Evolutionary conservation across 2,329 filamentous ascomycete genomes (phyloP), one percentile per base, ranked within the genome.

Genomic region (Orbilia oligospora): DNA sequence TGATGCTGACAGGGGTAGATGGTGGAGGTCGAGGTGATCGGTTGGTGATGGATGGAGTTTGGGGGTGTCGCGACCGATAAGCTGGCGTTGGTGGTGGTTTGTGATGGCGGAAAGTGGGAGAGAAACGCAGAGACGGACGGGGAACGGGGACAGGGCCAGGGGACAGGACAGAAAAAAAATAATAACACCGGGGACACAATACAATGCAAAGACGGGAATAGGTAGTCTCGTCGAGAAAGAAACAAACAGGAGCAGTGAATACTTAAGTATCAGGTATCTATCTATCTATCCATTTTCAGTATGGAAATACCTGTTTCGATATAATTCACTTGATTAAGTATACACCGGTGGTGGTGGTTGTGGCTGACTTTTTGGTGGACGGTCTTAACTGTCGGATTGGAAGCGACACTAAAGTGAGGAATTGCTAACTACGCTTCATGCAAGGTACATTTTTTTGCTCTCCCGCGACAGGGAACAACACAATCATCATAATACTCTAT

Each of bases 21-120:
- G 56, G 5, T n/a, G 56, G 12, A 24, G 56, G 18, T 61, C 22
- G 56, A 16, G 18, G 48, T 24, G 20, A n/a, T 2, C 6, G 44
- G 16, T 9, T 46, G 56, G 22, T 8, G 56, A 16, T 38, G 53
- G 53, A 58, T 58, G 53, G n/a, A n/a, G 53, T 20, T 58, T 20
- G 10, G n/a, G 4, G 53, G n/a, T 22, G 53, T 61, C 56, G 56
- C 56, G 56, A 61, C 56, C 36, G 56, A 44, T 44, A 61, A 44
- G 56, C 56, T 16, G 56, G 44, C 8, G 44, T 46, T 46, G 44
- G 44, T 46, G 55, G n/a, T 24, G 18, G 56, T 44, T 46, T 46
- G 44, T 46, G 53, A 38, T 20, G 18, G 30, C n/a, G 30, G 53
- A 30, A 38, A 22, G 18, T 20, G 30, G 24, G 49, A 56, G 38